Evolutionary conservation across 257 asterid genomes (phyloP), one percentile per base, ranked within the genome.

Genomic region (Petunia secreta): DNA sequence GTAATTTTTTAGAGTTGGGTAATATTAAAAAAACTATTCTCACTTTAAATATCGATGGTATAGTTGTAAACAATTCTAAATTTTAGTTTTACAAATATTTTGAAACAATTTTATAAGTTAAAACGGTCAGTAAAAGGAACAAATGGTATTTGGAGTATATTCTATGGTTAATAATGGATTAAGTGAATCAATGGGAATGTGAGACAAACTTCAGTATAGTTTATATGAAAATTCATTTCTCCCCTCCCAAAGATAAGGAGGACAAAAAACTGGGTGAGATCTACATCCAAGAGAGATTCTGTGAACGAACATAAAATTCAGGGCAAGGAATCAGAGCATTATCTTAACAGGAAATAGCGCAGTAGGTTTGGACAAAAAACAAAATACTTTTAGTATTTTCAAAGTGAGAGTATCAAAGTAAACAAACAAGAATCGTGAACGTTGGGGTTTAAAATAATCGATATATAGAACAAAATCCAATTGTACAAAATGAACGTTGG

Each of bases 401-500:
- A 16, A 46, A 46, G 44, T 63, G 46, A 69, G 6, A 10, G 2
- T 9, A 1, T 9, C 46, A 0, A 4, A 16, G 4, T 36, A 25
- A 69, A 4, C 5, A 75, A 48, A 53, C 8, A 6, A 43, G 37
- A 8, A 60, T n/a, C 62, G 83, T 87, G 79, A 64, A 77, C 88
- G 88, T 84, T 84, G 58, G 82, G 65, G 63, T 11, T 83, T 85
- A 25, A 25, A 25, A 25, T 25, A 25, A 25, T 25, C 25, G 2
- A 71, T 71, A 34, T 34, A 48, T 71, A 34, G 60, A 48, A 69
- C 25, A 69, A 71, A 71, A 43, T 71, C 6, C 6, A 15, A 4
- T 71, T 2, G 43, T 10, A 46, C 25, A 46, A 4, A 67, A 67
- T 71, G 81, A 86, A 58, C 84, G 86, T 88, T 86, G 90, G 90